Base-by-base conservation (phyloP, 1,284 basidiomycete species). In the Pseudozyma tsukubaensis region DNA sequence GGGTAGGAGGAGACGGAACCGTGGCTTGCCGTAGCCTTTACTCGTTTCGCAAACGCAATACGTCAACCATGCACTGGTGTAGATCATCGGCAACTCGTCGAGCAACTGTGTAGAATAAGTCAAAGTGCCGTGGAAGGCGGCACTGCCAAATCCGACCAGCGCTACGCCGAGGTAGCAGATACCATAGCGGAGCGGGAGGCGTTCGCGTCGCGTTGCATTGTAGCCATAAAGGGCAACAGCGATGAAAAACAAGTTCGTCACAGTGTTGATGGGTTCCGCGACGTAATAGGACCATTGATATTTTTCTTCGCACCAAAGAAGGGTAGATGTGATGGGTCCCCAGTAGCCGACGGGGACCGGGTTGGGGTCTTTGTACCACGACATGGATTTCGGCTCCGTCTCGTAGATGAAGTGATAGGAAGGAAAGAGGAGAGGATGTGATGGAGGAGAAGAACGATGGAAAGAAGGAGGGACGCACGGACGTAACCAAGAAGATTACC, bases 171-270 rank as follows among this genome's bases (percentile, higher is more conserved):
- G 64, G 58, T 75, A 64, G 48, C 71, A 72, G 14, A 82, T 49
- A 6, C 72, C 51, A 35, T 73, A 82, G 7, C 81, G 58, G 45
- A 72, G 29, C 39, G 83, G 44, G 47, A 85, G 67, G 1, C 47
- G 39, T 44, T 78, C 53, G 4, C 53, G 50, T 6, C 43, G 55
- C 10, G 69, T 59, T 7, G 63, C 59, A 16, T 29, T 55, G 36
- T 52, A 74, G 10, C 85, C 86, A 50, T 85, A 87, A 2, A 86
- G 50, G 8, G 86, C 85, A 0, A 86, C 60, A 0, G 76, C 49
- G 64, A 88, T 83, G 45, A 86, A 86, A 14, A 87, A 85, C 29
- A 86, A 50, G 59, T 88, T 88, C 24, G 87, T 77, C 84, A 68
- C 85, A 61, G 80, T 77, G 50, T 83, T 83, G 57, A 79, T 52